phyloP scores from a whole-genome alignment of 2,329 filamentous ascomycete genomes.

The Colletotrichum eremochloae region DNA sequence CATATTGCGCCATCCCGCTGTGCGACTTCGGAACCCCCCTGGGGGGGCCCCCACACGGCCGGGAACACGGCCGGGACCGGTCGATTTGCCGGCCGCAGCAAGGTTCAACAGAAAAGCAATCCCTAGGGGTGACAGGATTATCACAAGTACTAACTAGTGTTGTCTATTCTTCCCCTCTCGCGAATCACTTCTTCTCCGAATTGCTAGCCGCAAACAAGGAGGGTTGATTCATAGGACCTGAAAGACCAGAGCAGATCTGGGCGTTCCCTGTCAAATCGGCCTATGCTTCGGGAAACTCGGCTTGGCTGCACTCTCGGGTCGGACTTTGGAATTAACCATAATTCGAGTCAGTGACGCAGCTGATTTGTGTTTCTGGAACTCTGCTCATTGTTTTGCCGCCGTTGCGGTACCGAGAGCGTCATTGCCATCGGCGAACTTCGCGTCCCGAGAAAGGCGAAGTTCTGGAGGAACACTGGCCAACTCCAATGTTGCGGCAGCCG shows the following conservation, averaged over 20 bases:
- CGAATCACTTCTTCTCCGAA: neutral
- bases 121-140: neutral
- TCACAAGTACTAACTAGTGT: neutral
- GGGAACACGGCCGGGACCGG: constrained; percentile 20
- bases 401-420: constrained; percentile 22
- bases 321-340: constrained; percentile 5
- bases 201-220: no score
- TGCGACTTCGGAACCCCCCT: constrained; percentile 28
- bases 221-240: neutral
- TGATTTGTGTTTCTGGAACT: constrained; percentile 29
- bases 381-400: constrained; percentile 14
- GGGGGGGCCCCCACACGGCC: constrained; percentile 21
- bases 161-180: neutral
- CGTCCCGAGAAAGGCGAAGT: constrained; percentile 24
- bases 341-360: constrained; percentile 17
- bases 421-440: constrained; percentile 20
- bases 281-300: neutral
- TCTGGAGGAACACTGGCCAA: neutral
- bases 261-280: neutral
- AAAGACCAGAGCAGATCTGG: neutral
- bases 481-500: neutral
- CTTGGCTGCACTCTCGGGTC: constrained; percentile 1
- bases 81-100: neutral
- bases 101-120: neutral
- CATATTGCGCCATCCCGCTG: constrained; percentile 37